These are phyloP conservation scores for Neonectria neomacrospora DNA, from an alignment of 2,329 filamentous ascomycete genomes.

Conservation along the genomic window DNA sequence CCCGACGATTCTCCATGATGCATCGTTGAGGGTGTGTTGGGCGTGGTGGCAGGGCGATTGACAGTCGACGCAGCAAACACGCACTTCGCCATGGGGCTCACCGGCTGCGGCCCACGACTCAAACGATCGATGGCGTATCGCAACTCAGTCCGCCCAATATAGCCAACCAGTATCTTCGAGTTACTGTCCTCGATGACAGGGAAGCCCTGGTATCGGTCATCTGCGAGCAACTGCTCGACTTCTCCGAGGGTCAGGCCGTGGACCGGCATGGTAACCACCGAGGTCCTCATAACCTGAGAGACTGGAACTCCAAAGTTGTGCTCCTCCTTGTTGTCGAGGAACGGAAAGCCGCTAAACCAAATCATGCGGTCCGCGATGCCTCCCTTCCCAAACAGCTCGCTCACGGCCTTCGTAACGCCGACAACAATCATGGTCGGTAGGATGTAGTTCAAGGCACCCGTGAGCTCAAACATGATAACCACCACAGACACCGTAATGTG, in stretches of 20 bases:
- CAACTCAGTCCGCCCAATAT: constrained; percentile 92
- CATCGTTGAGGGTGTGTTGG: constrained; percentile 43
- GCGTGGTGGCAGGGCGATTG: constrained; percentile 45
- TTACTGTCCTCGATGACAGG: constrained; percentile 83
- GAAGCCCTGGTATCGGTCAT: constrained; percentile 91
- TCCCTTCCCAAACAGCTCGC: constrained; percentile 91
- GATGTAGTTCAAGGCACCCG: constrained; percentile 96
- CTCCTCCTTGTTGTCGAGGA: constrained; percentile 96
- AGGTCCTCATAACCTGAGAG: constrained; percentile 85
- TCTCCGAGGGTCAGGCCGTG: constrained; percentile 79
- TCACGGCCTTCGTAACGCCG: constrained; percentile 93
- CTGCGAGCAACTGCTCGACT: constrained; percentile 78
- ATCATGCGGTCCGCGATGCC: constrained; percentile 99
- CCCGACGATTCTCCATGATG: constrained; percentile 33
- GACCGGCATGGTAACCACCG: constrained; percentile 78
- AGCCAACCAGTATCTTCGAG: constrained; percentile 82
- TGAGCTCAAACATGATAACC: constrained; percentile 99
- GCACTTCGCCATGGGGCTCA: constrained; percentile 77
- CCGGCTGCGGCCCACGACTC: constrained; percentile 69
- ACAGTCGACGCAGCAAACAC: constrained; percentile 69
- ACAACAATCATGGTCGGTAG: constrained; percentile 99
- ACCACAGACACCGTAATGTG: constrained; percentile 96
- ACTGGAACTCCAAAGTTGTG: constrained; percentile 96
- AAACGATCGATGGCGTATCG: constrained; percentile 89
- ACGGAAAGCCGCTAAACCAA: constrained; percentile 97